phyloP scores from a whole-genome alignment of 2,329 filamentous ascomycete genomes.

The Fusarium odoratissimum region DNA sequence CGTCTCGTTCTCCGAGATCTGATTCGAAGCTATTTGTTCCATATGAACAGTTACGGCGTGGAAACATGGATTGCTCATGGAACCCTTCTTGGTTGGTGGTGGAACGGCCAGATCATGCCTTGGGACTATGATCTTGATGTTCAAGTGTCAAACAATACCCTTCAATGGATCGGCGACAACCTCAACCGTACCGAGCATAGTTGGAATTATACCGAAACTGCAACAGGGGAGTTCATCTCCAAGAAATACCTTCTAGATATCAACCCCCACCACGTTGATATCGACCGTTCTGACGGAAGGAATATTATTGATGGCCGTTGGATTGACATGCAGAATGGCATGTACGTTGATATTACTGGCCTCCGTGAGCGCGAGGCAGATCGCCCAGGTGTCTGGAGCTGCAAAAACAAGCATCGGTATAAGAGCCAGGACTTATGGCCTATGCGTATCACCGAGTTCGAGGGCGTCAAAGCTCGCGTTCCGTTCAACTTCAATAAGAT shows the following conservation, averaged over 20 bases:
- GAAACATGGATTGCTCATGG: conserved; percentile 92
- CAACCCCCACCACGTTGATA: conserved; percentile 75
- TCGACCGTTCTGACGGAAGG: conserved; percentile 71
- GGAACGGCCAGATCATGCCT: conserved; percentile 81
- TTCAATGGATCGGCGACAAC: conserved; percentile 71
- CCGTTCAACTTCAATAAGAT: conserved; percentile 77
- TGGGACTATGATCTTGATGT: conserved; percentile 90
- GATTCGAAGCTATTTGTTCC: conserved; percentile 78
- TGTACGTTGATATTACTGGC: conserved; percentile 87
- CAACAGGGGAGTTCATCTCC: conserved; percentile 52
- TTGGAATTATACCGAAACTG: conserved; percentile 61
- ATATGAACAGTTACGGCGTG: conserved; percentile 71
- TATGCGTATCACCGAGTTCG: conserved; percentile 78
- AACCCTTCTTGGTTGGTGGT: conserved; percentile 89
- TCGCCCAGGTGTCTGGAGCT: conserved; percentile 76
- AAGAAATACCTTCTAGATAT: conserved; percentile 78
- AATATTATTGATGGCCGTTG: conserved; percentile 89
- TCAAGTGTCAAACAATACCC: conserved; percentile 76
- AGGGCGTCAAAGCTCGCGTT: conserved; percentile 76
- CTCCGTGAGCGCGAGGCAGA: conserved; percentile 73
- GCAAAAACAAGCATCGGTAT: conserved; percentile 84
- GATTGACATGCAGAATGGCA: conserved; percentile 80
- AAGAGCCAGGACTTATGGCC: conserved; percentile 78
- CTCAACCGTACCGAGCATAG: conserved; percentile 76
- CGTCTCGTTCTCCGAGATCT: conserved; percentile 75